These are phyloP conservation scores for Graphilbum fragrans DNA, from an alignment of 2,329 filamentous ascomycete species.

Conservation along the genomic window DNA sequence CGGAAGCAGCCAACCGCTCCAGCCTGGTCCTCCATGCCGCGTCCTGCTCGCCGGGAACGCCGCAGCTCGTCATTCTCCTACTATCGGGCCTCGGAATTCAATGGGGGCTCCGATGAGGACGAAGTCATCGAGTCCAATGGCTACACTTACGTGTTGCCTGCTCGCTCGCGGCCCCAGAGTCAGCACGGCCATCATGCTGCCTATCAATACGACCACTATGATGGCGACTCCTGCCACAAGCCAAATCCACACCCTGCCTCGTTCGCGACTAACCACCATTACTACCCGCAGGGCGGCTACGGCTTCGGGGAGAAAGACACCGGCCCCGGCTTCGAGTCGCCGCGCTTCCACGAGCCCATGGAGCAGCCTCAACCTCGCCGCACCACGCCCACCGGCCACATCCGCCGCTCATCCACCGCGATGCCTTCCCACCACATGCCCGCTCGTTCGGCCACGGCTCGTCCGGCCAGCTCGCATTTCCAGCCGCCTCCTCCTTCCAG, in stretches of 20 bases:
- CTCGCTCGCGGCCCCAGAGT: slow-evolving; percentile 34
- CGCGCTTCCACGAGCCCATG: slow-evolving; percentile 24
- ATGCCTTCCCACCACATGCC: slow-evolving; percentile 23
- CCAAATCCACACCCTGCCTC: slow-evolving; percentile 28
- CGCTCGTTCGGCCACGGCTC: slow-evolving; percentile 39
- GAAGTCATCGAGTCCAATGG: slow-evolving; percentile 42
- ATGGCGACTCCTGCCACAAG: slow-evolving; percentile 9
- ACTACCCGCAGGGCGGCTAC: slow-evolving; percentile 38
- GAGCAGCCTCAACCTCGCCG: slow-evolving; percentile 18
- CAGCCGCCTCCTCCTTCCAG: slow-evolving; percentile 22
- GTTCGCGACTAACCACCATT: slow-evolving; percentile 46
- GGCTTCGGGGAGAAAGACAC: slow-evolving; percentile 20
- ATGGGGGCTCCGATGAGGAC: slow-evolving; percentile 55
- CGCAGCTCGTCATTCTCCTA: slow-evolving; percentile 42
- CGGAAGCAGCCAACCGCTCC: slow-evolving; percentile 32
- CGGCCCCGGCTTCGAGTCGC: slow-evolving; percentile 27
- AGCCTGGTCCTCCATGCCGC: slow-evolving; percentile 22
- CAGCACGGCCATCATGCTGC: slow-evolving; percentile 17
- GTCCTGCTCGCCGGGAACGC: slow-evolving; percentile 36
- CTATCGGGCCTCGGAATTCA: slow-evolving; percentile 43
- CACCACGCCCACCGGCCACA: slow-evolving; percentile 24
- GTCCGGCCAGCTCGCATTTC: slow-evolving; percentile 29
- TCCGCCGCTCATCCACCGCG: slow-evolving; percentile 9
- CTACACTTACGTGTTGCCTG: slow-evolving; percentile 39
- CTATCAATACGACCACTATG: slow-evolving; percentile 21